These are phyloP conservation scores for Neckera pumila DNA, from an alignment of 225 moss, liverwort and hornwort species.

Conservation along the genomic window DNA sequence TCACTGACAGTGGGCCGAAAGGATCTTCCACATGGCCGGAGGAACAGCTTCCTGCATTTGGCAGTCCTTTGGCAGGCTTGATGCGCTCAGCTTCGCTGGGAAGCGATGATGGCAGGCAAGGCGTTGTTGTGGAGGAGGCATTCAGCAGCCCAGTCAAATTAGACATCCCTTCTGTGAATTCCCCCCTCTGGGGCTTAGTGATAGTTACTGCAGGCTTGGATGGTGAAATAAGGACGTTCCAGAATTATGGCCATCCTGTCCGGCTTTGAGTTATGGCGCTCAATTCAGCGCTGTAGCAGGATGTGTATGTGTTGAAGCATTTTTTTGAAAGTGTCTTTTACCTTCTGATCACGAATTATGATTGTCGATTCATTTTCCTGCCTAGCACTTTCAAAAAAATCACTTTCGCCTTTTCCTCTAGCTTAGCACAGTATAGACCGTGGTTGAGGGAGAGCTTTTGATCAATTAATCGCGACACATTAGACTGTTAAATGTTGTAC, in stretches of 20 bases:
- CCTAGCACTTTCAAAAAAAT: no score
- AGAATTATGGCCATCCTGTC: conserved; percentile 91
- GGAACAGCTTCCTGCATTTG: conserved; percentile 70
- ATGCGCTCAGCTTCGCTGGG: conserved; percentile 55
- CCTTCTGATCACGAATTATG: conserved; percentile 23
- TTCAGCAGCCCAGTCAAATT: conserved; percentile 17
- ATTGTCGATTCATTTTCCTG: conserved; percentile 11
- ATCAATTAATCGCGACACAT: not conserved
- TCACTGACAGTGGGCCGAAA: conserved; percentile 55
- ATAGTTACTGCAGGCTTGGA: conserved; percentile 89
- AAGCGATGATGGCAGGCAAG: conserved; percentile 33
- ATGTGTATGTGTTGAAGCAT: conserved; percentile 5
- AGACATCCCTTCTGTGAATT: conserved; percentile 7
- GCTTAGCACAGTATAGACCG: not conserved
- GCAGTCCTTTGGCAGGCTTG: conserved; percentile 54
- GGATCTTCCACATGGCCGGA: conserved; percentile 78
- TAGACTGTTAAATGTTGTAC: not conserved
- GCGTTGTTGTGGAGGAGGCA: conserved; percentile 21
- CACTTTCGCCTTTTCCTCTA: not conserved
- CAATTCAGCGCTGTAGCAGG: conserved; percentile 13
- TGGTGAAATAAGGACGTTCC: conserved; percentile 89
- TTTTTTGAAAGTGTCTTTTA: conserved; percentile 6
- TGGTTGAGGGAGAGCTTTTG: not conserved
- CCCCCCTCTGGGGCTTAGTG: conserved; percentile 74
- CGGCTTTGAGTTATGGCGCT: conserved; percentile 51